Evolutionary conservation across 305 asterid species (phyloP).

Genomic region (Fraxinus greggii): DNA sequence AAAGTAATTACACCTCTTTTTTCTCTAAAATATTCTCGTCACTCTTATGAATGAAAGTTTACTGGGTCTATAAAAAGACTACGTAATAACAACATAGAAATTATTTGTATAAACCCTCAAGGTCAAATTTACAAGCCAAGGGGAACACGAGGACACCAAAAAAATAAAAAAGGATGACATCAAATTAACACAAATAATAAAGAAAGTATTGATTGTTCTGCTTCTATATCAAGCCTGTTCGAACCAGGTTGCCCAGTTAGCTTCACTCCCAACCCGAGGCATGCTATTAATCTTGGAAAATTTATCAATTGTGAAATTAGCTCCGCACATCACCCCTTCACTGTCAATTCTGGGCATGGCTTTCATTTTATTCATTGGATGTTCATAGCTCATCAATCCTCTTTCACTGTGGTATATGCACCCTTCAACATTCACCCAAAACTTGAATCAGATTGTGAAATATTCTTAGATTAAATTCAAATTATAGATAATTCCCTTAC

Average conservation of each 20-base stretch:
- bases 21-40: background rate
- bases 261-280: constrained; percentile 94
- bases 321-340: constrained; percentile 89
- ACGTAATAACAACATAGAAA: background rate
- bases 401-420: constrained; percentile 83
- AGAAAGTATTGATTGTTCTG: background rate
- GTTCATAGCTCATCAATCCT: constrained; percentile 87
- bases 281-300: constrained; percentile 66
- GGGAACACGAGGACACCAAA: background rate
- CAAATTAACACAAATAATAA: background rate
- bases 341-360: constrained; percentile 93
- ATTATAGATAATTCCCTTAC: constrained; percentile 35
- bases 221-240: constrained; percentile 23
- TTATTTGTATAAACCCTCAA: background rate
- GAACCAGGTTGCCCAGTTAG: constrained; percentile 83
- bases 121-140: constrained; percentile 19
- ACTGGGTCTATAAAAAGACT: background rate
- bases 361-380: constrained; percentile 82
- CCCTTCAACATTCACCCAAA: constrained; percentile 28
- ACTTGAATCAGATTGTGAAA: background rate
- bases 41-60: background rate
- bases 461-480: background rate
- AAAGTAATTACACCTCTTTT: background rate
- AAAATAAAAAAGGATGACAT: background rate
- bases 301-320: constrained; percentile 74